Conservation (phyloP, 1,284 basidiomycete genomes). For the Kwoniella shivajii region DNA sequence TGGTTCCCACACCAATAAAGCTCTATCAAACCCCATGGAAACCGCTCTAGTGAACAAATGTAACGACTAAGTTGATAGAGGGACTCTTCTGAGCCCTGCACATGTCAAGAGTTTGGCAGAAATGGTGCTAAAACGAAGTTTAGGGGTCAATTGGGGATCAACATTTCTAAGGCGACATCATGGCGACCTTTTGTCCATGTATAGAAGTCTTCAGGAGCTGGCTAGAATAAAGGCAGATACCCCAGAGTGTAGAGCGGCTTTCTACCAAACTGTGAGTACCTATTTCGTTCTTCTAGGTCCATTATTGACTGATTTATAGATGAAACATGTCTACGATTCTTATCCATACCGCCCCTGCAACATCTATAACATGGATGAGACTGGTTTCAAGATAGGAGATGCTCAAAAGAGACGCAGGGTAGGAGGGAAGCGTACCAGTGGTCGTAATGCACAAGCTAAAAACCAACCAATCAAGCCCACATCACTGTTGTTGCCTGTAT, state of each 20-base stretch:
- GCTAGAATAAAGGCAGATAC: conserved; percentile 13
- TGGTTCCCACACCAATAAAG: neutral
- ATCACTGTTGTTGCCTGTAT: conserved; percentile 17
- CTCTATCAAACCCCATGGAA: conserved; percentile 9
- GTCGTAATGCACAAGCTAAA: neutral
- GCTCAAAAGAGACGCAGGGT: neutral
- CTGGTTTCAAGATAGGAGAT: conserved; percentile 6
- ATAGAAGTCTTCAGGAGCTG: conserved; percentile 5
- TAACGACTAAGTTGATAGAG: conserved; percentile 13
- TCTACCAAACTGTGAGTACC: conserved; percentile 12
- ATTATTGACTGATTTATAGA: conserved; percentile 1
- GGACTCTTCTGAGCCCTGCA: conserved; percentile 17
- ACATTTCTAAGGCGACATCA: conserved; percentile 11
- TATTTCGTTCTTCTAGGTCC: neutral
- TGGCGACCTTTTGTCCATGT: neutral
- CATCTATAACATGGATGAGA: conserved; percentile 23
- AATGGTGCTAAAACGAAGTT: neutral
- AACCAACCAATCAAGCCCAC: neutral
- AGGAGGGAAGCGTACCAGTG: neutral
- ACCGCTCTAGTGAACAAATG: conserved; percentile 3
- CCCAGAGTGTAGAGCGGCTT: conserved; percentile 4
- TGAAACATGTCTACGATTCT: neutral
- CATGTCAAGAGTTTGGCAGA: conserved; percentile 12
- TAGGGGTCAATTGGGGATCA: conserved; percentile 10
- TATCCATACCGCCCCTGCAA: conserved; percentile 3